These are phyloP conservation scores for Coemansia sp. DNA, from an alignment of 192 early-diverging fungal species.

Conservation along the genomic window DNA sequence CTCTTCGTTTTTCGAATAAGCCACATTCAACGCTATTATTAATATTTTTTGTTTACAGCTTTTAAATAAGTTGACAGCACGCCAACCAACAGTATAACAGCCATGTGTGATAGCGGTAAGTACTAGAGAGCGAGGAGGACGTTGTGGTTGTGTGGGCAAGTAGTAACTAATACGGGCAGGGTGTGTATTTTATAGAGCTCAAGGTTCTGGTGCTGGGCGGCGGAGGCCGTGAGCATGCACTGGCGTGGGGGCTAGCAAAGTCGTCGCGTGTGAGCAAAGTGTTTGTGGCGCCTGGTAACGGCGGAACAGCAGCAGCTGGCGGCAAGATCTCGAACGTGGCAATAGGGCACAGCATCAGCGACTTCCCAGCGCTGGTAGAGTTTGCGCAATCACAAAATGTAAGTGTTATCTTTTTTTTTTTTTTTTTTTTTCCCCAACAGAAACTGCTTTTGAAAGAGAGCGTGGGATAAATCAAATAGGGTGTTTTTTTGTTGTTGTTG, in stretches of 20 bases:
- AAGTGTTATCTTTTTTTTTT: slow-evolving; percentile 23
- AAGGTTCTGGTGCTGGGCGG: slow-evolving; percentile 87
- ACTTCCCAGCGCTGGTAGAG: slow-evolving; percentile 74
- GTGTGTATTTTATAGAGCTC: slow-evolving; percentile 35
- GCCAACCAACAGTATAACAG: not conserved
- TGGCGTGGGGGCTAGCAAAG: slow-evolving; percentile 88
- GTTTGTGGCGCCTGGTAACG: slow-evolving; percentile 94
- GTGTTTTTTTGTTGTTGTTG: not conserved
- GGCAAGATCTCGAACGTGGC: slow-evolving; percentile 81
- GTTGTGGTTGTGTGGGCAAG: not conserved
- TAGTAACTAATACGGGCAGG: not conserved
- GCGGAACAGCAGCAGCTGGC: slow-evolving; percentile 77
- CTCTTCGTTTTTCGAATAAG: not conserved
- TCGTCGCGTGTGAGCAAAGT: slow-evolving; percentile 74
- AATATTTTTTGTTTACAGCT: not conserved
- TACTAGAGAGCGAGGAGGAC: not conserved
- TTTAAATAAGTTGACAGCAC: not conserved
- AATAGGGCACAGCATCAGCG: slow-evolving; percentile 62
- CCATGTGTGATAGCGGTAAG: slow-evolving; percentile 11
- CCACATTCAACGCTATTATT: not conserved
- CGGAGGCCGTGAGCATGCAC: slow-evolving; percentile 96
- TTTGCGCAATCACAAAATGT: slow-evolving; percentile 81
- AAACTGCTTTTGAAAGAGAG: not conserved
- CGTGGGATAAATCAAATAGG: not conserved
- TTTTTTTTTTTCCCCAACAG: slow-evolving; percentile 12